Evolutionary conservation across 2,329 filamentous ascomycete species (phyloP).

Genomic region (Penicillium sp.): DNA sequence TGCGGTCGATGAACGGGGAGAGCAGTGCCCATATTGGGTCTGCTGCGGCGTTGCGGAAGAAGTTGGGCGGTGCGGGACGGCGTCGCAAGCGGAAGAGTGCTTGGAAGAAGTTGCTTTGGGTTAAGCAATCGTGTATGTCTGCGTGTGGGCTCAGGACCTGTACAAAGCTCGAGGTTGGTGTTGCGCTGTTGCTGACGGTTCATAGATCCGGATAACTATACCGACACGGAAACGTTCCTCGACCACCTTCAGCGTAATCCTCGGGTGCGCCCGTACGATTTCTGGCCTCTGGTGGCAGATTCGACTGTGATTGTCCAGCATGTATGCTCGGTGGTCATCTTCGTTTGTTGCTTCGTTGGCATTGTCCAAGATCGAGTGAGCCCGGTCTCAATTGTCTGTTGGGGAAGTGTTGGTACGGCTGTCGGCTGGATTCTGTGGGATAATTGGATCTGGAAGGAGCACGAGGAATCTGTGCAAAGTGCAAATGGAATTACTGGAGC

Average conservation of each 20-base stretch:
- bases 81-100: constrained; percentile 68
- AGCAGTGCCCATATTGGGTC: constrained; percentile 42
- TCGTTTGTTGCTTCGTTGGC: constrained; percentile 87
- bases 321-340: constrained; percentile 90
- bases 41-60: constrained; percentile 47
- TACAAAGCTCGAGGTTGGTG: background rate
- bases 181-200: constrained; percentile 3
- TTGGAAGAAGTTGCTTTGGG: constrained; percentile 97
- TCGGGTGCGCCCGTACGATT: constrained; percentile 90
- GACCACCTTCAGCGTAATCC: constrained; percentile 95
- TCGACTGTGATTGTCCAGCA: constrained; percentile 97
- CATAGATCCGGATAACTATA: constrained; percentile 95
- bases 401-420: constrained; percentile 78
- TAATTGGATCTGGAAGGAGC: constrained; percentile 76
- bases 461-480: constrained; percentile 44
- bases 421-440: constrained; percentile 91
- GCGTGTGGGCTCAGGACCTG: background rate
- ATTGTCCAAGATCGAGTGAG: constrained; percentile 87
- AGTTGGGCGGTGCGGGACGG: constrained; percentile 59
- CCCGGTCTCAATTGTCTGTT: constrained; percentile 82
- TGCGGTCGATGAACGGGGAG: constrained; percentile 39
- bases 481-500: constrained; percentile 32
- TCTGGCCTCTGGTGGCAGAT: constrained; percentile 94
- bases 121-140: constrained; percentile 83
- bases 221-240: constrained; percentile 93